Base-by-base conservation (phyloP, 1,139 yeast species). In the Kodamaea alishanica region DNA sequence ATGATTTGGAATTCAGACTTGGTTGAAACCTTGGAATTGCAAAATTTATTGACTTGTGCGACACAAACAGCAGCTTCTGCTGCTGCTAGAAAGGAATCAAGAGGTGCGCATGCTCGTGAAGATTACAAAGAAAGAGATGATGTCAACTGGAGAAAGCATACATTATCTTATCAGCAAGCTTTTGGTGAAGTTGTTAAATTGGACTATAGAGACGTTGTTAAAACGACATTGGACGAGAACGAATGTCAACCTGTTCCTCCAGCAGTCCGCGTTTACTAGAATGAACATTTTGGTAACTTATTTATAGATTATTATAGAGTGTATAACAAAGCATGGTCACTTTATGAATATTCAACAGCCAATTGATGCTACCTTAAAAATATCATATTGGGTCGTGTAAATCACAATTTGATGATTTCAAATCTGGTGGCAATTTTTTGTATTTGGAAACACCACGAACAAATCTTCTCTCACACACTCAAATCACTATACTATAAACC, bases 31-130 rank as follows among this genome's bases (percentile, higher is more conserved):
- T 76, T 92, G 57, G 98, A 92, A 70, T 77, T 92, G 64, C 97
- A 90, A 70, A 92, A 92, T 82, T 78, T 92, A 75, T 76, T 92
- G 62, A 90, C 98, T 40, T 89, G 97, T 76, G 98, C 98, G 47
- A 82, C 86, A 52, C 98, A 92, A 75, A 90, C 97, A 40, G 97
- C 97, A 34, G 73, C 72, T 51, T 81, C 96, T 45, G 98, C 98
- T 38, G 90, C 94, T 47, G 95, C 89, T 43, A 87, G 98, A 78
- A 84, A 74, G 60, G 98, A 92, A 74, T 89, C 97, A 35, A 88
- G 98, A 77, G 98, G 98, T 74, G 98, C 98, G 39, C 98, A 92
- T 61, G 97, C 98, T 48, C 85, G 97, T 75, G 98, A 92, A 68
- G 98, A 92, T 67, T 90, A 68, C 74, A 97, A 95, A 58, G 83